These are phyloP conservation scores for Pseudocercospora crystallina DNA, from an alignment of 2,329 filamentous ascomycete genomes.

Conservation along the genomic window DNA sequence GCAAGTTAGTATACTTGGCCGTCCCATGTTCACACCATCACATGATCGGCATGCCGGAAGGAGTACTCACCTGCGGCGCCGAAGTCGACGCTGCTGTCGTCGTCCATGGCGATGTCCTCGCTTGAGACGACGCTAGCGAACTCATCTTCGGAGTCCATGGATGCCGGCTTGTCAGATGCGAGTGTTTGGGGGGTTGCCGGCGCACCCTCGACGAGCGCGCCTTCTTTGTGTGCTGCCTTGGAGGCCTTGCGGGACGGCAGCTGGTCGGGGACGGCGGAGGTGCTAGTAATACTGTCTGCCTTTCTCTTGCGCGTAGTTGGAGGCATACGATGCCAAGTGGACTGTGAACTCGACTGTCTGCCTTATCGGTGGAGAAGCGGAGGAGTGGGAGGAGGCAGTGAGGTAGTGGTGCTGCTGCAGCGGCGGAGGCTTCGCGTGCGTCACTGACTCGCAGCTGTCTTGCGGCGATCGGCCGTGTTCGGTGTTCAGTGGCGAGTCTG, in stretches of 20 bases:
- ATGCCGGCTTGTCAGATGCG: conserved; percentile 41
- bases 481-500: no score
- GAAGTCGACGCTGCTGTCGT: conserved; percentile 62
- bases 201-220: conserved; percentile 38
- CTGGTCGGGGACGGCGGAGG: conserved; percentile 21
- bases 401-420: no score
- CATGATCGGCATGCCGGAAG: background rate
- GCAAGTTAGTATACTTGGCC: conserved; percentile 12
- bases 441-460: no score
- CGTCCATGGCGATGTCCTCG: conserved; percentile 63
- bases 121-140: conserved; percentile 82
- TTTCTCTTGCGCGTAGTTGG: conserved; percentile 26
- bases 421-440: no score
- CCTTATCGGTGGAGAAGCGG: no score
- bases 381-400: no score
- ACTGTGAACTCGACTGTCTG: no score
- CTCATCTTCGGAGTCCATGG: conserved; percentile 95
- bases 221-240: conserved; percentile 37
- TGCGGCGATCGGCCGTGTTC: no score
- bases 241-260: conserved; percentile 33
- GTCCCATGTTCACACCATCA: background rate
- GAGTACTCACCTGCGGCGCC: conserved; percentile 41
- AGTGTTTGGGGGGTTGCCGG: conserved; percentile 52
- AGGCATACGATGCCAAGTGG: no score
- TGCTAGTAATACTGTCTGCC: conserved; percentile 28